Conservation (phyloP, 306 rosid genomes). For the Prunus mongolica region DNA sequence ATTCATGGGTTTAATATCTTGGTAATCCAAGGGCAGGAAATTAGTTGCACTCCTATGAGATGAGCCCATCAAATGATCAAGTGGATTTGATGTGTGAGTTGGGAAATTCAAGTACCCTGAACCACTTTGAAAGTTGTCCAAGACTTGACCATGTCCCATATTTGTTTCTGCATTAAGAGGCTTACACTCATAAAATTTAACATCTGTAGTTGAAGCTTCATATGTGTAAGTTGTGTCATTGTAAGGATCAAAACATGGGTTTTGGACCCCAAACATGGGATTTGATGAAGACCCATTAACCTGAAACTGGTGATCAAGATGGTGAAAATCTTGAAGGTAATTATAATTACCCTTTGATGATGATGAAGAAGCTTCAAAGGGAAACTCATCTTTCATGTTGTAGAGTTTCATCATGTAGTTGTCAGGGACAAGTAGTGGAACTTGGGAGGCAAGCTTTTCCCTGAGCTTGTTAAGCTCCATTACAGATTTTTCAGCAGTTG, state of each 20-base stretch:
- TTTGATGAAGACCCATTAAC: constrained; percentile 47
- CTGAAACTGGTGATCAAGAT: constrained; percentile 28
- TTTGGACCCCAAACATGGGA: constrained; percentile 36
- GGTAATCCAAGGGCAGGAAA: constrained; percentile 22
- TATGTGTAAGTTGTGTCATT: constrained; percentile 19
- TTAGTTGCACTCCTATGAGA: constrained; percentile 26
- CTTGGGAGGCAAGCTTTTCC: constrained; percentile 33
- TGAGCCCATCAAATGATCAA: constrained; percentile 26
- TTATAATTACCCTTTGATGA: constrained; percentile 32
- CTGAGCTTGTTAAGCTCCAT: constrained; percentile 50
- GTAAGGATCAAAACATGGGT: constrained; percentile 37
- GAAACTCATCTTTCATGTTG: constrained; percentile 39
- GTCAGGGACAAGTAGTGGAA: constrained; percentile 30
- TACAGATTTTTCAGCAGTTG: constrained; percentile 7
- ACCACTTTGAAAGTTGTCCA: constrained; percentile 52
- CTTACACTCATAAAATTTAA: constrained; percentile 43
- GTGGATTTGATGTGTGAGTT: constrained; percentile 27
- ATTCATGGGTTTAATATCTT: constrained; percentile 43
- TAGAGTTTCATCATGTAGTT: constrained; percentile 27
- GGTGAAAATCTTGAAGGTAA: constrained; percentile 68
- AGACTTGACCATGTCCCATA: constrained; percentile 36
- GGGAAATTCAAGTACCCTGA: constrained; percentile 38
- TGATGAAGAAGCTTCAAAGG: constrained; percentile 41
- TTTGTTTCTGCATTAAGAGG: constrained; percentile 33
- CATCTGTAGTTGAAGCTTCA: constrained; percentile 26